Base-by-base conservation (phyloP, 495 filamentous ascomycete species). In the Aspergillus haitiensis region DNA sequence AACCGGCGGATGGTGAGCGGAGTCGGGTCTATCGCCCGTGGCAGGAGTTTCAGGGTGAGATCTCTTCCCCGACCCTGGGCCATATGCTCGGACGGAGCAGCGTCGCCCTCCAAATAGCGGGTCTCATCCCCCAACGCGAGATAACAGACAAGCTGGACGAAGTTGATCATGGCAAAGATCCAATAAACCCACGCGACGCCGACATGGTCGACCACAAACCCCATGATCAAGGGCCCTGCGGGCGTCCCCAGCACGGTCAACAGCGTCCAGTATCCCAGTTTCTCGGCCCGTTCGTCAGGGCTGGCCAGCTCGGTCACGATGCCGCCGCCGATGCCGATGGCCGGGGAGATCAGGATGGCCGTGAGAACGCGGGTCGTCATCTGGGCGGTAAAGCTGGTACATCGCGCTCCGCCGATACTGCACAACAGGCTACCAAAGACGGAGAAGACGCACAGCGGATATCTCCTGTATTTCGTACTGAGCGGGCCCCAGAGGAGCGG, bases 141-240 rank as follows among this genome's bases (percentile, higher is more conserved):
- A 37, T 71, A 72, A 0, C 60, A 40, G 9, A 72, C 9, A 15
- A 72, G 59, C 40, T 74, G 68, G 15, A 36, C 59, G 34, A 72
- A 66, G 48, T 72, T 70, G 27, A 75, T 61, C 36, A 75, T 72
- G 36, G 69, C 68, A 35, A 71, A 71, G 34, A 75, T 67, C 70
- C 71, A 75, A 51, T 64, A 75, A 2, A 73, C 70, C 72, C 72
- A 73, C 56, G 67, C 47, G 8, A 65, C 48, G 0, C 71, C 69
- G n/a, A 71, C 52, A 53, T 70, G 71, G 33, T 73, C 46, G 2
- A 53, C 59, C 9, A 75, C 72, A 35, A 75, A 73, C 0, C 71
- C 71, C 67, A 73, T 72, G 35, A 72, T 58, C n/a, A 75, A 72
- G 0, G 72, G 71, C 1, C 71, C 72, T 8, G 44, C 46, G 0